These are phyloP conservation scores for Pestalotiopsis sp. DNA, from an alignment of 2,329 filamentous ascomycete genomes.

Conservation along the genomic window DNA sequence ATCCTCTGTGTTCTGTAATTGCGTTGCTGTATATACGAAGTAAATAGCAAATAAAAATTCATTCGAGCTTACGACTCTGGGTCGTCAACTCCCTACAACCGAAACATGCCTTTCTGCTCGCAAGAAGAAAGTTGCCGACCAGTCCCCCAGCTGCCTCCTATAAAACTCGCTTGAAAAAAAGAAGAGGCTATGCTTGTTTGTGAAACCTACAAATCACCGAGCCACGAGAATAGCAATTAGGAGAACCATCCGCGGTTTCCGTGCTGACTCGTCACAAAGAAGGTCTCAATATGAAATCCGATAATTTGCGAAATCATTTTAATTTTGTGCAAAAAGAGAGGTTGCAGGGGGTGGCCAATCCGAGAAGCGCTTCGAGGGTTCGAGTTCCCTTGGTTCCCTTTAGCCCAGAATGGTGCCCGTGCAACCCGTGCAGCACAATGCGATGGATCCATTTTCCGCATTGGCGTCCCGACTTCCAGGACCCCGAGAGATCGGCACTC, in stretches of 20 bases:
- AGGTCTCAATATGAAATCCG: not conserved
- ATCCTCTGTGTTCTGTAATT: not conserved
- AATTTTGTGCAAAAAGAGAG: not conserved
- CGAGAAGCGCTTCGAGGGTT: not conserved
- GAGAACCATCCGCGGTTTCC: not conserved
- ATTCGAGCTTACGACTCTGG: no score
- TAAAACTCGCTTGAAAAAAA: no score
- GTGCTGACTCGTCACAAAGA: not conserved
- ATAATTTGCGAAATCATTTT: not conserved
- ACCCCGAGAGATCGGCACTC: not conserved
- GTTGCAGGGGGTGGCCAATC: not conserved
- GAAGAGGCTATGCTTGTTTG: no score
- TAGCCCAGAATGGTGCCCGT: not conserved
- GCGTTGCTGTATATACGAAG: not conserved
- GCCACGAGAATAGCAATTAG: not conserved
- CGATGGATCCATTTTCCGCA: not conserved
- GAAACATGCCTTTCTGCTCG: no score
- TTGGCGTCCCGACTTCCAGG: not conserved
- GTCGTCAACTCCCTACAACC: no score
- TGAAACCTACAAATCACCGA: no score
- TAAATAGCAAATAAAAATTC: no score
- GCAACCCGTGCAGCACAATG: not conserved
- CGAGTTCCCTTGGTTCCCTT: not conserved
- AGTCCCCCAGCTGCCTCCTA: no score
- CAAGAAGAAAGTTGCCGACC: no score